Conservation (phyloP, 139 green algal genomes). For the Coccomyxa sp. region DNA sequence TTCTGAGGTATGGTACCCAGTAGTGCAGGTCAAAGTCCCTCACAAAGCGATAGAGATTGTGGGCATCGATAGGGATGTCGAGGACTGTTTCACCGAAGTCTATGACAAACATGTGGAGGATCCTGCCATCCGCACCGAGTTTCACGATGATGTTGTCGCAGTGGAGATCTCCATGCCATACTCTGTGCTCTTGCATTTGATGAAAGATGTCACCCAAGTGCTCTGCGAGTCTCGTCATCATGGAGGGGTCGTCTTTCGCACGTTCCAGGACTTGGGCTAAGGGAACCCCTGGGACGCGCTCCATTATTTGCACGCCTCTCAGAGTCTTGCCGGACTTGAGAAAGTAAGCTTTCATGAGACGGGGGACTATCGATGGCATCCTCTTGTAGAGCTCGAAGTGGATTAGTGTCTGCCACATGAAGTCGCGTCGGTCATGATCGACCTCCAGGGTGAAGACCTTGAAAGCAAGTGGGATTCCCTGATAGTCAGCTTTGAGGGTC, state of each 20-base stretch:
- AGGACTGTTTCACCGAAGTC: neutral
- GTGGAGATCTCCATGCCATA: neutral
- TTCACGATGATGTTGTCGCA: neutral
- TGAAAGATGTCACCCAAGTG: neutral
- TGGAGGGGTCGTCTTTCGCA: neutral
- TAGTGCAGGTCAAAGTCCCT: neutral
- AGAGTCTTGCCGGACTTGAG: neutral
- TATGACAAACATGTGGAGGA: neutral
- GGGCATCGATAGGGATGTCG: neutral
- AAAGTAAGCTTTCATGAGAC: neutral
- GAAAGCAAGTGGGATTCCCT: neutral
- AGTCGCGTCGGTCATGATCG: neutral
- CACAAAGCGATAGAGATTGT: neutral
- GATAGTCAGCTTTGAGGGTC: neutral
- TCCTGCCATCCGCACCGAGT: neutral
- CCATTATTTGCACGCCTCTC: neutral
- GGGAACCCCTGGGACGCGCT: neutral
- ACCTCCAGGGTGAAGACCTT: neutral
- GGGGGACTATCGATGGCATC: neutral
- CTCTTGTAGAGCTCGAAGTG: neutral
- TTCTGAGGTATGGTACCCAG: neutral
- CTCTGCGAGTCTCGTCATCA: neutral
- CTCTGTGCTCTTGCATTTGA: slow-evolving; percentile 1
- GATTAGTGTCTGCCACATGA: neutral
- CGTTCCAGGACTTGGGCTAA: neutral